These are phyloP conservation scores for Collybia nuda DNA, from an alignment of 768 basidiomycete species.

Conservation along the genomic window DNA sequence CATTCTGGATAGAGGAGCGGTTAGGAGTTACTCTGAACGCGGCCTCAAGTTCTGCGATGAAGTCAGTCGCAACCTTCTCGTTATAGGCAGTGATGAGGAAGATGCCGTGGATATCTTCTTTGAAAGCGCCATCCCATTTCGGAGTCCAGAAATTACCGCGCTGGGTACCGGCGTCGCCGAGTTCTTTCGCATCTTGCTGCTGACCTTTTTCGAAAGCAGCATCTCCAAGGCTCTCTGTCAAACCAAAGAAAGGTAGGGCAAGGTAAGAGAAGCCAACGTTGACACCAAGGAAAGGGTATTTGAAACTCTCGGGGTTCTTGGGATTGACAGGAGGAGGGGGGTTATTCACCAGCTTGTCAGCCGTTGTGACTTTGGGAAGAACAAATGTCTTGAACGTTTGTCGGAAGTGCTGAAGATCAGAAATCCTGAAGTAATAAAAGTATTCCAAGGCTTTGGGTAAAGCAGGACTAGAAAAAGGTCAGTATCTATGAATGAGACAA, in stretches of 20 bases:
- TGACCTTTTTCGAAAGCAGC: conserved; percentile 12
- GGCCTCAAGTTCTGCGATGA: conserved; percentile 5
- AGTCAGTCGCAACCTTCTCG: conserved; percentile 1
- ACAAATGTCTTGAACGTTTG: conserved; percentile 9
- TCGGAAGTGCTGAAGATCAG: conserved; percentile 6
- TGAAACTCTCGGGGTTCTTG: not conserved
- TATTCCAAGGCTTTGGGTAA: conserved; percentile 15
- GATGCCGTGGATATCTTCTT: conserved; percentile 12
- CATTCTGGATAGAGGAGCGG: conserved; percentile 7
- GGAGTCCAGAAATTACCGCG: conserved; percentile 9
- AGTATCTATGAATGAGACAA: not conserved
- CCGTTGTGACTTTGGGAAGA: conserved; percentile 13
- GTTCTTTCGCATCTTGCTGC: conserved; percentile 8
- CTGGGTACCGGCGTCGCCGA: conserved; percentile 9
- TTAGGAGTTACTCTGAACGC: conserved; percentile 3
- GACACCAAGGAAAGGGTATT: conserved; percentile 4
- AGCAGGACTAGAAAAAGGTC: conserved; percentile 6
- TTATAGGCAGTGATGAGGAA: conserved; percentile 11
- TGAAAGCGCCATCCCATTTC: conserved; percentile 8
- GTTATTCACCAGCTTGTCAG: conserved; percentile 5
- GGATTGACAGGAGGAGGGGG: conserved; percentile 1
- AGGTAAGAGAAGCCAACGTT: conserved; percentile 7
- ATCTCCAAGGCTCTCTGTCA: conserved; percentile 3
- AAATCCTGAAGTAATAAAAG: conserved; percentile 17
- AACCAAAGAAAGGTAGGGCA: conserved; percentile 5